phyloP scores from a whole-genome alignment of 2,329 filamentous ascomycete species.

The Metarhizium guizhouense region DNA sequence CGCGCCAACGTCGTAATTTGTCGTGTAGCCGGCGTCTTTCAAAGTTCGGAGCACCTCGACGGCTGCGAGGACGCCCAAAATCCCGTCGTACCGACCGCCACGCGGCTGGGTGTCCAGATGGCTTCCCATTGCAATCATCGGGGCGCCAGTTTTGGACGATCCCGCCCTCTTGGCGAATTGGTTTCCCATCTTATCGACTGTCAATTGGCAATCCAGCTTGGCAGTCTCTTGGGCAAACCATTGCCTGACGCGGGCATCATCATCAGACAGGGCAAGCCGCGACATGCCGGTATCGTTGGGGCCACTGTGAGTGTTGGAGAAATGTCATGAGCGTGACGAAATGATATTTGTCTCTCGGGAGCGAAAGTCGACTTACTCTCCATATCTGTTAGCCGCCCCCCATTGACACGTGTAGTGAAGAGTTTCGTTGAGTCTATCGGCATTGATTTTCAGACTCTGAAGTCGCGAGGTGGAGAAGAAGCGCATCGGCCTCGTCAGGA shows the following conservation, averaged over 20 bases:
- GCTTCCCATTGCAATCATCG: slow-evolving; percentile 58
- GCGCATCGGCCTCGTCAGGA: background rate
- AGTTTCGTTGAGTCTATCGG: slow-evolving; percentile 18
- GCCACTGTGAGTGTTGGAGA: slow-evolving; percentile 8
- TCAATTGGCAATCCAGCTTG: slow-evolving; percentile 57
- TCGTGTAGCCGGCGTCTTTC: slow-evolving; percentile 54
- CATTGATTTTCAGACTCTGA: slow-evolving; percentile 17
- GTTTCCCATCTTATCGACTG: slow-evolving; percentile 71
- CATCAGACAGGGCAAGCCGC: slow-evolving; percentile 64
- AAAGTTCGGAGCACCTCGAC: slow-evolving; percentile 64
- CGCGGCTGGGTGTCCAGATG: slow-evolving; percentile 58
- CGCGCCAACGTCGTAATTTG: slow-evolving; percentile 61
- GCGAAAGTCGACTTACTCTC: slow-evolving; percentile 14
- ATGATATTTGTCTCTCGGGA: background rate
- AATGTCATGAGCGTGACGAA: background rate
- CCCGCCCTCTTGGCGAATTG: slow-evolving; percentile 65
- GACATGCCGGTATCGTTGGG: slow-evolving; percentile 65
- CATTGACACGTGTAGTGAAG: slow-evolving; percentile 25
- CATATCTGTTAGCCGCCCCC: slow-evolving; percentile 20
- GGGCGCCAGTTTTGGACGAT: slow-evolving; percentile 41
- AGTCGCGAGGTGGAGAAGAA: background rate
- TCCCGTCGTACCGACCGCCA: slow-evolving; percentile 66
- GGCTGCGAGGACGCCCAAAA: slow-evolving; percentile 64
- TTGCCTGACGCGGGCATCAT: slow-evolving; percentile 64
- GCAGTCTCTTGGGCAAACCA: slow-evolving; percentile 65